These are phyloP conservation scores for Hypomontagnella monticulosa DNA, from an alignment of 495 filamentous ascomycete genomes.

Conservation along the genomic window DNA sequence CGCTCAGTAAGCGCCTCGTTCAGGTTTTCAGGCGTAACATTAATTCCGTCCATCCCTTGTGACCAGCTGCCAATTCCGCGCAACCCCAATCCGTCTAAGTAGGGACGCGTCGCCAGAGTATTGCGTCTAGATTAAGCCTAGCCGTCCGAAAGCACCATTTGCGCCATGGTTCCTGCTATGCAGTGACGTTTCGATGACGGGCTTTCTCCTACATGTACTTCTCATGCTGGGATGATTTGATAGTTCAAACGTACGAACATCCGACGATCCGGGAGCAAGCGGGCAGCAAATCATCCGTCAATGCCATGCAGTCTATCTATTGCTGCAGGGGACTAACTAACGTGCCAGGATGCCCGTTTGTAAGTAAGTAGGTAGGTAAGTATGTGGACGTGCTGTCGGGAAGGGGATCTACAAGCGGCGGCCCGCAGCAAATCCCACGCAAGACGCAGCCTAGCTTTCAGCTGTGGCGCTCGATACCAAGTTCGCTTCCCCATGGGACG, in stretches of 20 bases:
- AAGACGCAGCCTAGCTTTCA: constrained; percentile 25
- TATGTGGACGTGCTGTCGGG: no score
- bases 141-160: background rate
- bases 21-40: background rate
- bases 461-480: constrained; percentile 22
- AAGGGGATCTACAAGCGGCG: no score
- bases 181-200: constrained; percentile 13
- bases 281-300: no score
- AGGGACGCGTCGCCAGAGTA: background rate
- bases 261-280: no score
- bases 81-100: constrained; percentile 1
- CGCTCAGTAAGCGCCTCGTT: no score
- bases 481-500: background rate
- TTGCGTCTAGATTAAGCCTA: constrained; percentile 3
- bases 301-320: no score
- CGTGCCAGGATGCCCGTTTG: no score
- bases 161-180: background rate
- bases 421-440: no score
- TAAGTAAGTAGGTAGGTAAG: no score
- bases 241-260: background rate
- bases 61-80: constrained; percentile 3
- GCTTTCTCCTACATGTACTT: background rate
- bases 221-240: background rate
- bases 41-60: background rate
- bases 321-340: no score